Percentiles rank a stretch among this genome's conserved stretches.
Evolutionary conservation across 2,329 filamentous ascomycete species (phyloP).

Genomic region (Lojkania enalia): DNA sequence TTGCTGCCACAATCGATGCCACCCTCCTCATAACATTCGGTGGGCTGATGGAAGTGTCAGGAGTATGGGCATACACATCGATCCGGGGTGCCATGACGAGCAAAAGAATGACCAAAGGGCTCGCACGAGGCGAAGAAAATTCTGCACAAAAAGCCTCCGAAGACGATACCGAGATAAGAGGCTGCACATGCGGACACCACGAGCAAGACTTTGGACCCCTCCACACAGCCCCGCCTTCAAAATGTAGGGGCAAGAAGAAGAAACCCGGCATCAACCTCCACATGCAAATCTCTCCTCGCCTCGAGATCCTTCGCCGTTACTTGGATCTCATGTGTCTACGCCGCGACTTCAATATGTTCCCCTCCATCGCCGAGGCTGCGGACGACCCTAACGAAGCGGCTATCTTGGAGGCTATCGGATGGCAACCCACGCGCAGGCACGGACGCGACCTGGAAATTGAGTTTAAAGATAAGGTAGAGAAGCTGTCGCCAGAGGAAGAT

Average conservation of each 20-base stretch:
- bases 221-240: neutral
- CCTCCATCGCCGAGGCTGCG: constrained; percentile 21
- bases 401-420: constrained; percentile 50
- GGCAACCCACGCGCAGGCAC: constrained; percentile 42
- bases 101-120: constrained; percentile 44
- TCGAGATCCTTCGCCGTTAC: constrained; percentile 45
- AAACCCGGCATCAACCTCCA: constrained; percentile 40
- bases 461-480: constrained; percentile 14
- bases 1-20: constrained; percentile 41
- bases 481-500: constrained; percentile 36
- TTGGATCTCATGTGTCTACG: constrained; percentile 47
- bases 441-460: constrained; percentile 43
- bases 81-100: constrained; percentile 51
- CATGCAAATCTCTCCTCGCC: constrained; percentile 41
- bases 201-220: constrained; percentile 13
- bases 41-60: constrained; percentile 41
- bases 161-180: neutral
- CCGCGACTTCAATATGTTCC: constrained; percentile 41
- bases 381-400: constrained; percentile 42
- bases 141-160: constrained; percentile 4
- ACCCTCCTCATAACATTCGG: constrained; percentile 45
- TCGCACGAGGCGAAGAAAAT: constrained; percentile 20
- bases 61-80: constrained; percentile 46
- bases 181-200: constrained; percentile 22
- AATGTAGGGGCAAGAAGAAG: constrained; percentile 24